A percentile compares a stretch with the other conserved stretches of the same genome.
Conservation (phyloP, 2,329 filamentous ascomycete species). For the Fusarium paranaense region DNA sequence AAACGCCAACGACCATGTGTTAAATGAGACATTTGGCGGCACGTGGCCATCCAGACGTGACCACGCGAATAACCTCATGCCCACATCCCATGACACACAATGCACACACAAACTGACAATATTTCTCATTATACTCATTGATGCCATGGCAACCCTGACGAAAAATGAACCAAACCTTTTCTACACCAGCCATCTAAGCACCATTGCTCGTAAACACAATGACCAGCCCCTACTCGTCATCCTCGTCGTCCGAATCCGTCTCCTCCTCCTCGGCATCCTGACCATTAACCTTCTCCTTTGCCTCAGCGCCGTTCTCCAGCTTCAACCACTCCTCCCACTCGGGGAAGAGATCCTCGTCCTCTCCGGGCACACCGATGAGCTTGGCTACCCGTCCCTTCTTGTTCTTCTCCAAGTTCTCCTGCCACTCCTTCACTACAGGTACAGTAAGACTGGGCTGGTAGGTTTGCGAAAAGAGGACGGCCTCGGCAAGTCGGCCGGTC, state of each 20-base stretch:
- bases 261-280: slow-evolving; percentile 32
- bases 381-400: slow-evolving; percentile 89
- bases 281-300: slow-evolving; percentile 35
- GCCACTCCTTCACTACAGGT: slow-evolving; percentile 81
- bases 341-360: slow-evolving; percentile 90
- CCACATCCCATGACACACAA: neutral
- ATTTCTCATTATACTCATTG: slow-evolving; percentile 48
- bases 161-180: slow-evolving; percentile 46
- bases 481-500: slow-evolving; percentile 85
- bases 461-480: slow-evolving; percentile 92
- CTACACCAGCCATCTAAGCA: slow-evolving; percentile 46
- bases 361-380: slow-evolving; percentile 83
- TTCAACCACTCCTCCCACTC: slow-evolving; percentile 94
- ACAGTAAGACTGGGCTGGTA: slow-evolving; percentile 86
- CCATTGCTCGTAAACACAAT: slow-evolving; percentile 37
- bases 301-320: slow-evolving; percentile 77
- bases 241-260: slow-evolving; percentile 38
- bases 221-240: slow-evolving; percentile 40
- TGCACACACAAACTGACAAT: slow-evolving; percentile 9
- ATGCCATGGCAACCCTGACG: slow-evolving; percentile 45
- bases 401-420: slow-evolving; percentile 81
- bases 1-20: neutral
- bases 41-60: neutral
- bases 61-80: neutral
- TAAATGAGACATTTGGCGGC: neutral